Conservation (phyloP, 2,329 filamentous ascomycete genomes). For the Neoascochyta sp. region DNA sequence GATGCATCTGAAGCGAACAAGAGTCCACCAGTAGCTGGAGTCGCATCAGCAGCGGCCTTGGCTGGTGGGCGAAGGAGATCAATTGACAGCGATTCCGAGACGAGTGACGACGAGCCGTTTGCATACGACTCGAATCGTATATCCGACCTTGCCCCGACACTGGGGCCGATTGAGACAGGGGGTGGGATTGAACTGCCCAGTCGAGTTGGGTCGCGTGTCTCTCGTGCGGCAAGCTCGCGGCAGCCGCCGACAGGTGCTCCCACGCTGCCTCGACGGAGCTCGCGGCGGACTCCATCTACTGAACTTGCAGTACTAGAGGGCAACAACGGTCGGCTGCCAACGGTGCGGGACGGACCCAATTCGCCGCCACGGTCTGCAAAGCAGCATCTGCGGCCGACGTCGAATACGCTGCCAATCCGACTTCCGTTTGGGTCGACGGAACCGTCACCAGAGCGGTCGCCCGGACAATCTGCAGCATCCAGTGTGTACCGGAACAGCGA, state of each 20-base stretch:
- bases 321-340: conserved; percentile 24
- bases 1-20: conserved; percentile 22
- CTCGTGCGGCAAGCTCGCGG: conserved; percentile 24
- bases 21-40: conserved; percentile 8
- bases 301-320: conserved; percentile 26
- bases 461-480: conserved; percentile 34
- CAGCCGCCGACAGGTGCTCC: conserved; percentile 32
- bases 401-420: conserved; percentile 23
- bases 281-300: conserved; percentile 42
- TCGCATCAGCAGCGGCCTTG: conserved; percentile 14
- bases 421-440: conserved; percentile 38
- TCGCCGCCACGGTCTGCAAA: conserved; percentile 13
- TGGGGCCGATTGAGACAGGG: conserved; percentile 59
- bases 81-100: conserved; percentile 29
- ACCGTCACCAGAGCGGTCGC: conserved; percentile 35
- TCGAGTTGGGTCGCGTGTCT: conserved; percentile 59
- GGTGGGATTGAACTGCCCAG: conserved; percentile 62
- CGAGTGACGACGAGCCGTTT: conserved; percentile 46
- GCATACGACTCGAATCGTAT: conserved; percentile 42
- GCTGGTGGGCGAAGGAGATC: conserved; percentile 41
- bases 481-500: conserved; percentile 29
- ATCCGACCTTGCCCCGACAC: conserved; percentile 51
- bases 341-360: conserved; percentile 20
- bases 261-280: conserved; percentile 67
- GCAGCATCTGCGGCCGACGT: conserved; percentile 26